Conservation (phyloP, 1,284 basidiomycete species). For the Austroboletus novae-zelandiae region DNA sequence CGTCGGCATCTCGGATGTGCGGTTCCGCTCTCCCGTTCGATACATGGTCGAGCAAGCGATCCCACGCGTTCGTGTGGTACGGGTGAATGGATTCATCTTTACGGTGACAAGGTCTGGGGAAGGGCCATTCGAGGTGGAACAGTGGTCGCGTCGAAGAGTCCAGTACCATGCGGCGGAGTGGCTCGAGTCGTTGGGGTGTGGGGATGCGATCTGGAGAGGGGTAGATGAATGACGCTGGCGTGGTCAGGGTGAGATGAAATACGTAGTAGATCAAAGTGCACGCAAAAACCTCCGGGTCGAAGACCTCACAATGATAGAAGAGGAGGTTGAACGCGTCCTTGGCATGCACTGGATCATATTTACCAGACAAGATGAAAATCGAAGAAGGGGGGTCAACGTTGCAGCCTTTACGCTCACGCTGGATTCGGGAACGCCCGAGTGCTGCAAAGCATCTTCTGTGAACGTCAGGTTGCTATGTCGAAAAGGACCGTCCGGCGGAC, state of each 20-base stretch:
- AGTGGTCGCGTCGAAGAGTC: slow-evolving; percentile 53
- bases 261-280: no score
- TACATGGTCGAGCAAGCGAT: slow-evolving; percentile 51
- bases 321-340: no score
- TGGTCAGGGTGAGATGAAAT: no score
- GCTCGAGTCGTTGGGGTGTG: slow-evolving; percentile 60
- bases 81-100: slow-evolving; percentile 52
- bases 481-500: slow-evolving; percentile 11
- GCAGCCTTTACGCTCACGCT: slow-evolving; percentile 52
- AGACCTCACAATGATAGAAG: no score
- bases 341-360: no score
- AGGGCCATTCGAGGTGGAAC: slow-evolving; percentile 42
- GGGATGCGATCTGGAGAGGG: slow-evolving; percentile 39
- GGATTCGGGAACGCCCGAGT: slow-evolving; percentile 69
- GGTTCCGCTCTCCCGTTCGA: slow-evolving; percentile 40
- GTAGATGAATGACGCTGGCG: slow-evolving; percentile 6
- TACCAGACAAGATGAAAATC: slow-evolving; percentile 57
- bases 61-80: slow-evolving; percentile 56
- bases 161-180: slow-evolving; percentile 54
- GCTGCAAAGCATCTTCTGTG: slow-evolving; percentile 46
- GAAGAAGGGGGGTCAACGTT: slow-evolving; percentile 52
- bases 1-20: slow-evolving; percentile 47
- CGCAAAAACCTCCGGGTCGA: no score
- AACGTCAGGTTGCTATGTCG: slow-evolving; percentile 40
- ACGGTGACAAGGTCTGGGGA: slow-evolving; percentile 39